Evolutionary conservation across 257 asterid species (phyloP).

Genomic region (Petunia axillaris): DNA sequence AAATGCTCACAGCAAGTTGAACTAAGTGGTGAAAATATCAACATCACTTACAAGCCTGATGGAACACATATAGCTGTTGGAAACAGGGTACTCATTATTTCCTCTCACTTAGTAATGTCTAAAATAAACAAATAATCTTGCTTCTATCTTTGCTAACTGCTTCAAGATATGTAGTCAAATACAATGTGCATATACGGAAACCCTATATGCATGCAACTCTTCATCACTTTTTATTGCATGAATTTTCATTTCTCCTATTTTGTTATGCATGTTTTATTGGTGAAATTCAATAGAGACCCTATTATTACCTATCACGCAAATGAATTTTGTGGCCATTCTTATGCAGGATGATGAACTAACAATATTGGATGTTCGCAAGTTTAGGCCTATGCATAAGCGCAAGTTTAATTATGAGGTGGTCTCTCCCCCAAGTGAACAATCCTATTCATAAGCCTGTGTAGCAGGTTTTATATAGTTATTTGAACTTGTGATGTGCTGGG

Average conservation of each 20-base stretch:
- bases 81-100: constrained; percentile 64
- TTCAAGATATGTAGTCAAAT: constrained; percentile 10
- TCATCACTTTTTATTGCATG: constrained; percentile 17
- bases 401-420: constrained; percentile 94
- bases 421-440: constrained; percentile 25
- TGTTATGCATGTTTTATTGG: background rate
- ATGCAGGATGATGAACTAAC: constrained; percentile 92
- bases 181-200: background rate
- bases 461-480: background rate
- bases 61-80: constrained; percentile 98
- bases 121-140: constrained; percentile 1
- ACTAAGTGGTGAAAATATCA: constrained; percentile 98
- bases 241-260: background rate
- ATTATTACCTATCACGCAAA: background rate
- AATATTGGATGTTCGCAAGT: constrained; percentile 94
- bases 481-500: constrained; percentile 1
- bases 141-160: constrained; percentile 3
- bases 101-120: constrained; percentile 18
- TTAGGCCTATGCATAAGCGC: constrained; percentile 90
- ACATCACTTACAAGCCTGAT: constrained; percentile 95
- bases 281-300: background rate
- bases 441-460: background rate
- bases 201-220: background rate
- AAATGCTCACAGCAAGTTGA: constrained; percentile 95
- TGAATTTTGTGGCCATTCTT: constrained; percentile 25